Percentiles rank a stretch among this genome's conserved stretches.
Evolutionary conservation across 345 rosid species (phyloP).

Genomic region (Eucalyptus leucophloia): DNA sequence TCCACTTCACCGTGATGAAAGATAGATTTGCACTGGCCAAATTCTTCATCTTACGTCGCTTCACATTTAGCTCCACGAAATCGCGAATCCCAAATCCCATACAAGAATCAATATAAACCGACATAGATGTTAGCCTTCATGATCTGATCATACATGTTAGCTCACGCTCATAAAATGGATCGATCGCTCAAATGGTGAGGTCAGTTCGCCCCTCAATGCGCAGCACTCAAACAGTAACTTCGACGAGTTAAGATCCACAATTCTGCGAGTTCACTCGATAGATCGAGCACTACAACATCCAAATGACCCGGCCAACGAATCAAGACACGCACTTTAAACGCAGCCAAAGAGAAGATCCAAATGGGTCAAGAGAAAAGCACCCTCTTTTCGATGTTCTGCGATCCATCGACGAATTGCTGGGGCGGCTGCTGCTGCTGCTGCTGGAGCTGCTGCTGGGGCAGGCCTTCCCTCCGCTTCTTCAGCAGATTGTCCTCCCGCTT

Average conservation of each 20-base stretch:
- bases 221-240: neutral
- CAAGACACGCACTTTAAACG: neutral
- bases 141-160: neutral
- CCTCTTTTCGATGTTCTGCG: slow-evolving; percentile 53
- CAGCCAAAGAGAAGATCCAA: neutral
- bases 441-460: slow-evolving; percentile 11
- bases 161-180: neutral
- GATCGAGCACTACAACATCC: neutral
- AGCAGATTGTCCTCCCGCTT: slow-evolving; percentile 62
- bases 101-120: neutral
- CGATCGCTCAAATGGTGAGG: neutral
- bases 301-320: neutral
- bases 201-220: neutral
- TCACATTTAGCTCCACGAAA: neutral
- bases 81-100: neutral
- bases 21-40: neutral
- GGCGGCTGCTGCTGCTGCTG: slow-evolving; percentile 13
- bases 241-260: neutral
- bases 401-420: slow-evolving; percentile 8
- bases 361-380: slow-evolving; percentile 6
- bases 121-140: neutral
- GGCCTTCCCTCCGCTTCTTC: slow-evolving; percentile 69
- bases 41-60: neutral
- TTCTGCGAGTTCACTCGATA: neutral
- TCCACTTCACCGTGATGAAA: neutral